phyloP scores from a whole-genome alignment of 768 basidiomycete species.

The Candolleomyces efflorescens region DNA sequence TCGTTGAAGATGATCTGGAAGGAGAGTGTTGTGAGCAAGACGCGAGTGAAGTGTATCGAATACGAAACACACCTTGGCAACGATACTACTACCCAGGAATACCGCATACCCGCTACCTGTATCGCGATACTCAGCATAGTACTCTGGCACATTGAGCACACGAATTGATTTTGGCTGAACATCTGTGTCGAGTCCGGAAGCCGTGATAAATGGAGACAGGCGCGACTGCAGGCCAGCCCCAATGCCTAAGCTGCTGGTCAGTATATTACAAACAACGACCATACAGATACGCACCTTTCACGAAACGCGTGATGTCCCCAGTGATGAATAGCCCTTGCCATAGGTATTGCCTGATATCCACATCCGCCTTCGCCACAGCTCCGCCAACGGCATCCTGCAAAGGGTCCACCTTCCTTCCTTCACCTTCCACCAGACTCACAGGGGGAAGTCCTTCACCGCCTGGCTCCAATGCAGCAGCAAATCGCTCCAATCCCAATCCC shows the following conservation, averaged over 20 bases:
- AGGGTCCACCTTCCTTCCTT: slow-evolving; percentile 32
- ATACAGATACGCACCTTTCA: slow-evolving; percentile 52
- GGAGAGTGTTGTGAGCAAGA: slow-evolving; percentile 2
- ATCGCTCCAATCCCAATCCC: slow-evolving; percentile 19
- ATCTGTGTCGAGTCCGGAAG: slow-evolving; percentile 63
- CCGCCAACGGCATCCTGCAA: slow-evolving; percentile 67
- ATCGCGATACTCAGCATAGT: slow-evolving; percentile 87
- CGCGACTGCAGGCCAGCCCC: slow-evolving; percentile 68
- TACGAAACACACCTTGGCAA: slow-evolving; percentile 62
- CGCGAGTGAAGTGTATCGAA: neutral
- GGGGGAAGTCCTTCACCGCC: slow-evolving; percentile 17
- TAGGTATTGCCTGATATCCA: slow-evolving; percentile 64
- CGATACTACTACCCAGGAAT: slow-evolving; percentile 78
- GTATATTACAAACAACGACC: neutral
- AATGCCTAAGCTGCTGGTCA: slow-evolving; percentile 40
- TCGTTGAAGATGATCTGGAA: slow-evolving; percentile 74
- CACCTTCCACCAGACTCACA: slow-evolving; percentile 14
- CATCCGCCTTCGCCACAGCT: slow-evolving; percentile 56
- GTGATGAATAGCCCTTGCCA: slow-evolving; percentile 81
- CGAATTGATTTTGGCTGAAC: slow-evolving; percentile 66
- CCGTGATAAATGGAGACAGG: slow-evolving; percentile 56
- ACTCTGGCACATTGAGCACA: slow-evolving; percentile 72
- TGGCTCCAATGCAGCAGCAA: neutral
- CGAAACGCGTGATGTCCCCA: slow-evolving; percentile 66
- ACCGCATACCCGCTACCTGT: slow-evolving; percentile 78